Conservation (phyloP, 2,329 filamentous ascomycete species). For the Hymenotorrendiella dingleyae region DNA sequence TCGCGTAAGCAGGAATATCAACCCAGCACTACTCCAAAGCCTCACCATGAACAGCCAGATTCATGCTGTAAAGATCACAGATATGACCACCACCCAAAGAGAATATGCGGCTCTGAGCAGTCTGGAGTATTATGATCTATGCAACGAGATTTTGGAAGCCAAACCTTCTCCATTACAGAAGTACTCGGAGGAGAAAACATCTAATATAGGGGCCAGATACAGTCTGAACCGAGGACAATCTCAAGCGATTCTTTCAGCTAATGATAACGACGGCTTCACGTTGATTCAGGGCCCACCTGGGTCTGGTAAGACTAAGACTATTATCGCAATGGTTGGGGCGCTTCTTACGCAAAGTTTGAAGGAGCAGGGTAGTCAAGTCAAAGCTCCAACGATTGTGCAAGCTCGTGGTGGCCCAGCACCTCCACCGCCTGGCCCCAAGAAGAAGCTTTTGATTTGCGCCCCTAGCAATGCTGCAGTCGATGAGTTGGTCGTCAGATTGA, state of each 20-base stretch:
- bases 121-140: slow-evolving; percentile 91
- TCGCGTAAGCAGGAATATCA: slow-evolving; percentile 59
- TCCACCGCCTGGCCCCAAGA: slow-evolving; percentile 41
- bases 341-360: slow-evolving; percentile 54
- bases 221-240: slow-evolving; percentile 84
- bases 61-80: slow-evolving; percentile 77
- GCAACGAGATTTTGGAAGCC: slow-evolving; percentile 83
- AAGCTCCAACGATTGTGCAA: slow-evolving; percentile 30
- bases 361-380: slow-evolving; percentile 26
- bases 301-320: slow-evolving; percentile 98
- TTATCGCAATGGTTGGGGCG: slow-evolving; percentile 90
- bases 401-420: slow-evolving; percentile 28
- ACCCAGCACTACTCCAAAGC: slow-evolving; percentile 47
- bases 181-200: slow-evolving; percentile 69
- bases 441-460: slow-evolving; percentile 94
- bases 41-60: slow-evolving; percentile 66
- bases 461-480: slow-evolving; percentile 98
- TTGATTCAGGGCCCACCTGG: slow-evolving; percentile 93
- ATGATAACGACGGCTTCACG: slow-evolving; percentile 95
- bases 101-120: slow-evolving; percentile 90
- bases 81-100: slow-evolving; percentile 89
- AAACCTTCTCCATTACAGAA: slow-evolving; percentile 83
- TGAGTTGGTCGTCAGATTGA: slow-evolving; percentile 88
- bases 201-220: slow-evolving; percentile 68
- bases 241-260: slow-evolving; percentile 82